These are phyloP conservation scores for Penicillium argentinense DNA, from an alignment of 495 filamentous ascomycete species.

Conservation along the genomic window DNA sequence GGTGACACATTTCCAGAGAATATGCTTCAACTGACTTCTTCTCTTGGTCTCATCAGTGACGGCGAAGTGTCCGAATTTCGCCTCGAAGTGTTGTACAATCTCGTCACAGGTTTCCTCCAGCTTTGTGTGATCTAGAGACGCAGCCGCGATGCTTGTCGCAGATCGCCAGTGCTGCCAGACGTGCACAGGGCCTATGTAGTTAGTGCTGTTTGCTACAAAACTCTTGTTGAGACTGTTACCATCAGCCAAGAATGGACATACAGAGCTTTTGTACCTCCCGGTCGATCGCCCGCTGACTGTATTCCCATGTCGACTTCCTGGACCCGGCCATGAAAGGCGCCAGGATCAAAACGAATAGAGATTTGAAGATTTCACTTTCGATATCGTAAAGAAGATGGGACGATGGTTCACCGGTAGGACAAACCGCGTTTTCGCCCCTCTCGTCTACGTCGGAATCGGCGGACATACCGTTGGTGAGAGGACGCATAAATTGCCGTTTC, in stretches of 20 bases:
- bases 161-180: slow-evolving; percentile 16
- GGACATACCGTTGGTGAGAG: background rate
- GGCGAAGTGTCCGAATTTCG: background rate
- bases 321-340: background rate
- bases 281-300: background rate
- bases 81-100: background rate
- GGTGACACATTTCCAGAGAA: slow-evolving; percentile 10
- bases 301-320: background rate
- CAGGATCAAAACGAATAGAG: background rate
- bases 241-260: background rate
- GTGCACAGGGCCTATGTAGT: slow-evolving; percentile 6
- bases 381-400: background rate
- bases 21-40: background rate
- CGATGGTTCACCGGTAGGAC: background rate
- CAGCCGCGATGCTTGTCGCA: slow-evolving; percentile 7
- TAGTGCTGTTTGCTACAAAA: background rate
- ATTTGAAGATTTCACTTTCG: background rate
- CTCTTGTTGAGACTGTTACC: background rate
- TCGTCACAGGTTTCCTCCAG: background rate
- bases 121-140: background rate
- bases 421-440: too few relatives aligned
- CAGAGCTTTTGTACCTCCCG: slow-evolving; percentile 2
- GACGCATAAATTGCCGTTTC: background rate
- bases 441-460: too few relatives aligned
- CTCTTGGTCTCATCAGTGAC: background rate